These are phyloP conservation scores for Hypomontagnella monticulosa DNA, from an alignment of 495 filamentous ascomycete species.

Conservation along the genomic window DNA sequence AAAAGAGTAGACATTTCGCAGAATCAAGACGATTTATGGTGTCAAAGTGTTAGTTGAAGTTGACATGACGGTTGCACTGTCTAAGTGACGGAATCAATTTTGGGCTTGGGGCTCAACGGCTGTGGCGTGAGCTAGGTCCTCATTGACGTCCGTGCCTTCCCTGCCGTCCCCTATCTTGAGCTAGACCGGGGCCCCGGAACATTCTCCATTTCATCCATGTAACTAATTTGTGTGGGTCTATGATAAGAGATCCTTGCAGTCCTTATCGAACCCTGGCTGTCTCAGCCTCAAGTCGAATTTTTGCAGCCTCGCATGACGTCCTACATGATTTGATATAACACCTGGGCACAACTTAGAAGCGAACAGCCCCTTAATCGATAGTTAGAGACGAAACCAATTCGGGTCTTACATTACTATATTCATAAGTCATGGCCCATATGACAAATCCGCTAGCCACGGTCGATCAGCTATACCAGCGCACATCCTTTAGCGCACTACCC, in stretches of 20 bases:
- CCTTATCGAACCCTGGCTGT: slow-evolving; percentile 13
- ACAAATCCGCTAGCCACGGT: slow-evolving; percentile 88
- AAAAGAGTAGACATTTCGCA: slow-evolving; percentile 12
- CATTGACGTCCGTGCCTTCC: not conserved
- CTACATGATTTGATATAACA: no score
- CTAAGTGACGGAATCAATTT: slow-evolving; percentile 3
- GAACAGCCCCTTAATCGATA: no score
- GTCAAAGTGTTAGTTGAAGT: slow-evolving; percentile 16
- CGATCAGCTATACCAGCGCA: slow-evolving; percentile 71
- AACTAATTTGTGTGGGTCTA: slow-evolving; percentile 13
- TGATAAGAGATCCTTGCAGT: slow-evolving; percentile 24
- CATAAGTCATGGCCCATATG: slow-evolving; percentile 62
- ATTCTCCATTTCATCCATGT: slow-evolving; percentile 2
- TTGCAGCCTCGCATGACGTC: slow-evolving; percentile 31
- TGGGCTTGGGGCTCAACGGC: slow-evolving; percentile 13
- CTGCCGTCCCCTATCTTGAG: not conserved
- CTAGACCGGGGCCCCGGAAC: slow-evolving; percentile 17
- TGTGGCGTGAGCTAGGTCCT: slow-evolving; percentile 27
- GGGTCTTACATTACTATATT: not conserved
- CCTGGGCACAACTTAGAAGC: no score
- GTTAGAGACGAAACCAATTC: no score
- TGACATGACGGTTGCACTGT: slow-evolving; percentile 10
- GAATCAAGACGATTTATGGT: not conserved
- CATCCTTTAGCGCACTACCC: slow-evolving; percentile 71
- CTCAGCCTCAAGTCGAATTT: slow-evolving; percentile 39